Conservation (phyloP, 2,329 filamentous ascomycete species). For the Cordyceps farinosa region DNA sequence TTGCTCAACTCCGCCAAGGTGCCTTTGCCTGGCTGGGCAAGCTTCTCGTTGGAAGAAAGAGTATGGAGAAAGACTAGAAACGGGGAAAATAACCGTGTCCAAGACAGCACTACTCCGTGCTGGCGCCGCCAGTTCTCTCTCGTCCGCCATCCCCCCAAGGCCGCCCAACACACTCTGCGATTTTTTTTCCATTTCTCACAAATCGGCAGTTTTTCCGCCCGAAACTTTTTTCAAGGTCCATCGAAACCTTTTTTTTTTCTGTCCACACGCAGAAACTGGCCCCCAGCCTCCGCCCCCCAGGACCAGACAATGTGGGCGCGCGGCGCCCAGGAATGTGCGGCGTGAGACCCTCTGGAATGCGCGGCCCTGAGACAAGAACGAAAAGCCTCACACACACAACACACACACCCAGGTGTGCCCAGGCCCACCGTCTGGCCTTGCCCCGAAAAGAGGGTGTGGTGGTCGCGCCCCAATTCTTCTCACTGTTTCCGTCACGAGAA, state of each 20-base stretch:
- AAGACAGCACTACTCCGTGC: conserved; percentile 15
- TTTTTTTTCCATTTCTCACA: not conserved
- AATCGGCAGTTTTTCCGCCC: not conserved
- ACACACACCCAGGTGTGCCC: not conserved
- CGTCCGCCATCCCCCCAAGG: not conserved
- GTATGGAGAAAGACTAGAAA: conserved; percentile 16
- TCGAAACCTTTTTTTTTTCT: not conserved
- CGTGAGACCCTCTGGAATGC: conserved; percentile 19
- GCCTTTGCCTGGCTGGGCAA: conserved; percentile 17
- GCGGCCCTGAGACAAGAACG: conserved; percentile 36
- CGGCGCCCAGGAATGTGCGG: conserved; percentile 16
- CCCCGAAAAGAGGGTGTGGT: conserved; percentile 18
- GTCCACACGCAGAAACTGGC: conserved; percentile 12
- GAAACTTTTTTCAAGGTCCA: conserved; percentile 1
- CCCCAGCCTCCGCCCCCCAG: conserved; percentile 30
- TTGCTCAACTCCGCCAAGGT: conserved; percentile 15
- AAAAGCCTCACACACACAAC: conserved; percentile 20
- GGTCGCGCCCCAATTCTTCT: conserved; percentile 16
- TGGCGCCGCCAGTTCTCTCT: not conserved
- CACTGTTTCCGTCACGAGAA: not conserved
- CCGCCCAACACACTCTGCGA: conserved; percentile 6
- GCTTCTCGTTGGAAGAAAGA: conserved; percentile 8
- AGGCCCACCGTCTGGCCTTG: conserved; percentile 16
- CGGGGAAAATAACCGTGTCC: conserved; percentile 14
- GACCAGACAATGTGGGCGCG: conserved; percentile 32